Percentiles rank a stretch among this genome's conserved stretches.
These are phyloP conservation scores for Pochonia chlamydosporia DNA, from an alignment of 2,329 filamentous ascomycete species.

Conservation along the genomic window DNA sequence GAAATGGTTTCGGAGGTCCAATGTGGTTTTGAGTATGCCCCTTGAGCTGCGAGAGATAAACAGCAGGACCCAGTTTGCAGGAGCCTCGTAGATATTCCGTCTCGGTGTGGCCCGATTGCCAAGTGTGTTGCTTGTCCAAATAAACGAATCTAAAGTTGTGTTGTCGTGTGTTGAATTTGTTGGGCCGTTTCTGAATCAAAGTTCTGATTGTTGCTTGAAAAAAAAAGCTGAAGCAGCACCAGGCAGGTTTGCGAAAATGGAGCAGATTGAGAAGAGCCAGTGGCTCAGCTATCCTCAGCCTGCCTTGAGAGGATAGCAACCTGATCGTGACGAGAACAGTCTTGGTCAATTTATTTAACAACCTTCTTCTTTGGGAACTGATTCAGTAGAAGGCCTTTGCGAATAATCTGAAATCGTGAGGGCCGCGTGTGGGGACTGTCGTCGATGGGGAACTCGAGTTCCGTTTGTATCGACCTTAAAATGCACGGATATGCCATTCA, in stretches of 20 bases:
- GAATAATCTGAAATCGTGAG: no score
- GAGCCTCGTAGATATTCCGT: not conserved
- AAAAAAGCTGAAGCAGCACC: not conserved
- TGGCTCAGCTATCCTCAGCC: not conserved
- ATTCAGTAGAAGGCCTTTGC: no score
- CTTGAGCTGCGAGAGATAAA: not conserved
- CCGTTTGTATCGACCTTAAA: no score
- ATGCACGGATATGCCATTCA: no score
- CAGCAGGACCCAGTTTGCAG: not conserved
- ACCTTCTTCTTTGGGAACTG: no score
- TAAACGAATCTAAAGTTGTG: not conserved
- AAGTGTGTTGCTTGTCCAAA: not conserved
- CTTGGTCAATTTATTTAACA: no score
- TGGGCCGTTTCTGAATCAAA: not conserved
- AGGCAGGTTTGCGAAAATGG: not conserved
- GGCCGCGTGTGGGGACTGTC: no score
- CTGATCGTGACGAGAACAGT: no score
- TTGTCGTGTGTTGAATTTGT: not conserved
- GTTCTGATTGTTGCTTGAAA: slow-evolving; percentile 2
- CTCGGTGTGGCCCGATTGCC: not conserved
- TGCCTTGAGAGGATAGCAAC: not conserved
- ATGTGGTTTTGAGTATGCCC: slow-evolving; percentile 2
- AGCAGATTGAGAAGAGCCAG: slow-evolving; percentile 1
- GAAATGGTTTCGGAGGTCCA: slow-evolving; percentile 7
- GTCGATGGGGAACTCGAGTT: no score